Conservation (phyloP, 2,329 filamentous ascomycete genomes). For the Penicillium sumatraense region DNA sequence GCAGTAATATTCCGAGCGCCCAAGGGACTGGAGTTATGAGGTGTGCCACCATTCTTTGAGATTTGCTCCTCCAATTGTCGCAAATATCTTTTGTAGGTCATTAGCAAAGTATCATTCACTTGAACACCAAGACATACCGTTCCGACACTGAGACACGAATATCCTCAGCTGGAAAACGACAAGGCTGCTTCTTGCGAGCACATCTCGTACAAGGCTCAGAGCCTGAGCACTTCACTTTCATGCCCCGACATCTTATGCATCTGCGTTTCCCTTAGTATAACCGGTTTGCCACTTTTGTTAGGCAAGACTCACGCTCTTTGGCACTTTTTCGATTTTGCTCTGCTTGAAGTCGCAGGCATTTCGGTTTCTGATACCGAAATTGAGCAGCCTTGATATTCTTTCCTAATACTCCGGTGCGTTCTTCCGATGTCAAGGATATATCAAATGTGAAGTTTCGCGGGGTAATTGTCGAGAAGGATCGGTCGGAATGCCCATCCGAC, state of each 20-base stretch:
- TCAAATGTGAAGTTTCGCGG: conserved; percentile 4
- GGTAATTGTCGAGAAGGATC: conserved; percentile 4
- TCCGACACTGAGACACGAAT: conserved; percentile 29
- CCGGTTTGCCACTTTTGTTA: neutral
- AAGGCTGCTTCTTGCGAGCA: conserved; percentile 26
- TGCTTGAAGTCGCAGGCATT: conserved; percentile 18
- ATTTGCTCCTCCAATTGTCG: conserved; percentile 25
- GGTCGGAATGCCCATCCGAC: conserved; percentile 24
- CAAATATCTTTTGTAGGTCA: conserved; percentile 17
- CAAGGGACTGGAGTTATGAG: neutral
- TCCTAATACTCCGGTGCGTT: conserved; percentile 10
- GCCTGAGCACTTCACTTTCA: conserved; percentile 36
- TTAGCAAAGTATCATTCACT: conserved; percentile 1
- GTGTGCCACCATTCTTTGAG: neutral
- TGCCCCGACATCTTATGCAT: conserved; percentile 32
- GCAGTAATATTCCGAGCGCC: neutral
- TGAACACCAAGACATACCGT: conserved; percentile 13
- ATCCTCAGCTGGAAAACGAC: conserved; percentile 28
- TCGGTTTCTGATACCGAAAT: conserved; percentile 1
- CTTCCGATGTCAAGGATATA: conserved; percentile 19
- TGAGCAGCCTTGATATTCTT: neutral
- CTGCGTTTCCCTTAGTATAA: conserved; percentile 5
- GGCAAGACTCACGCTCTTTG: conserved; percentile 23
- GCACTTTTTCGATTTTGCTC: conserved; percentile 24
- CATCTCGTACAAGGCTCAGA: conserved; percentile 31